phyloP scores from a whole-genome alignment of 257 asterid genomes.

The Salvia miltiorrhiza region DNA sequence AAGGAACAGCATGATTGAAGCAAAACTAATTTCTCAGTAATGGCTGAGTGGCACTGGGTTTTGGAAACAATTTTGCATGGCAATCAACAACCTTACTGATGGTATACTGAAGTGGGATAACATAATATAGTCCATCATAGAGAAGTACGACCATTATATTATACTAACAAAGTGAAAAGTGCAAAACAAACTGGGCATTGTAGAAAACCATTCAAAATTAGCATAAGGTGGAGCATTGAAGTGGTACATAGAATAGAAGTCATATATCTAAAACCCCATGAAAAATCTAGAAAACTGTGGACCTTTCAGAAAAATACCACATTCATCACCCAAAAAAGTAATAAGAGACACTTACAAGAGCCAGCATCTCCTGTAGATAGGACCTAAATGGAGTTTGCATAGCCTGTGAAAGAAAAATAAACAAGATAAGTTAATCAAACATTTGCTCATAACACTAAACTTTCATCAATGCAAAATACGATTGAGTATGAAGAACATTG shows the following conservation, averaged over 20 bases:
- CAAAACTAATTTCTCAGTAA: neutral
- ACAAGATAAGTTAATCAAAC: neutral
- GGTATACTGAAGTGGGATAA: neutral
- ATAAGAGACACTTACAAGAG: conserved; percentile 57
- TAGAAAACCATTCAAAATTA: neutral
- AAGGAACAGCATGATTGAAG: neutral
- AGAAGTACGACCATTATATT: neutral
- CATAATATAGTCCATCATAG: neutral
- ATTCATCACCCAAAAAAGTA: neutral
- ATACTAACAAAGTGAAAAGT: neutral
- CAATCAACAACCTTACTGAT: neutral
- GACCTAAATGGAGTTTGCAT: conserved; percentile 83
- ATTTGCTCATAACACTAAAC: neutral
- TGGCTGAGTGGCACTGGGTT: neutral
- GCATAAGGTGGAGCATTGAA: neutral
- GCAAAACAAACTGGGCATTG: neutral
- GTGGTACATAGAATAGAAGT: neutral
- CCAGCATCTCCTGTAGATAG: conserved; percentile 82
- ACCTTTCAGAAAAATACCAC: neutral
- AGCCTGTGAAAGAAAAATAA: conserved; percentile 47
- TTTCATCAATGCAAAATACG: neutral
- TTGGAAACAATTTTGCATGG: neutral
- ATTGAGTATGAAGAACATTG: neutral
- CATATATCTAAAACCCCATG: neutral
- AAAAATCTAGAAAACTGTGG: neutral